Base-by-base conservation (phyloP, 2,329 filamentous ascomycete species). In the Orbilia quercus region DNA sequence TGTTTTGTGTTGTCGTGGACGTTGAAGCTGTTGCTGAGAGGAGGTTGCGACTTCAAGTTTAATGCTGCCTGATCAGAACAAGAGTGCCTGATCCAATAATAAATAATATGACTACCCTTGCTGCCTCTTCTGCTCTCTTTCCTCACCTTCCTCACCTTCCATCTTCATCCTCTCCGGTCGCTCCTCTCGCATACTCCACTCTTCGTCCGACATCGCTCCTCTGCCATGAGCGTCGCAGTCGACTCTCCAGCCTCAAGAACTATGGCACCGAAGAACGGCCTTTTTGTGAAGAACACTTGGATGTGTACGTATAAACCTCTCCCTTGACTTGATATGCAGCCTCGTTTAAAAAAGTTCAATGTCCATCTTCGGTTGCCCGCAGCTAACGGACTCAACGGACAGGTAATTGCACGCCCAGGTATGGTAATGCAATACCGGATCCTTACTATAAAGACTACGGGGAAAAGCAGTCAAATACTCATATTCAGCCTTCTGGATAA, bases 231-330 rank as follows among this genome's bases (percentile, higher is more conserved):
- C 34, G 18, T 25, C n/a, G n/a, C n/a, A n/a, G n/a, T n/a, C 45
- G 50, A 63, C 31, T 57, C 66, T n/a, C 58, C 44, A 22, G 23
- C 23, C 42, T 36, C 44, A 18, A 53, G 51, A n/a, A n/a, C n/a
- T n/a, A 40, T 16, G 28, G 28, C 18, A 11, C 28, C 38, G 6
- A 64, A 53, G 48, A 72, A 65, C 38, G 67, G 67, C 6, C 47
- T 72, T 11, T 72, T 72, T 38, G 67, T 72, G 7, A 72, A 72
- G 51, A 72, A 72, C 20, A 58, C 53, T 38, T 72, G 67, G 67
- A 64, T 72, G 67, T 72, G 67, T 72, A 72, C 34, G 67, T 72
- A 31, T 31, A 7, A 7, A 4, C 23, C 31, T 40, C n/a, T 14
- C 18, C 4, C n/a, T 4, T 12, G n/a, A 22, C 28, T 36, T 11